Base-by-base conservation (phyloP, 2,329 filamentous ascomycete genomes). In the Fusarium coicis region DNA sequence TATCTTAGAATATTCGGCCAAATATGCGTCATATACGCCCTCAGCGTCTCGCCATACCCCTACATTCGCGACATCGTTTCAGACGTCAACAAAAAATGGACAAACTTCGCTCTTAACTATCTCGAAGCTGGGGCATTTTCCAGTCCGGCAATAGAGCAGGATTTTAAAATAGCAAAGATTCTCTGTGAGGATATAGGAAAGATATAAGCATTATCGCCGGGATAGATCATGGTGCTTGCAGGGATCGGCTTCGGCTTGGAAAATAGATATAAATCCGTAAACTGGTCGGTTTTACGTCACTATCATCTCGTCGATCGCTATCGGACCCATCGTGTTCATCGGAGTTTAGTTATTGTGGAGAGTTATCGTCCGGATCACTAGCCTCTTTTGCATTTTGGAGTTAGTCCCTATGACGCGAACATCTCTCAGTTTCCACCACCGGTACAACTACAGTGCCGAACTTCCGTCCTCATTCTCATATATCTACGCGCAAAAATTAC, bases 1-100 rank as follows among this genome's bases (percentile, higher is more conserved):
- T 2, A 7, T 0, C 3, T 0, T 18, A 73, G 71, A 9, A 43
- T 73, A 9, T 74, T 73, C 5, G 71, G 71, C 1, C 71, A 73
- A n/a, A 59, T 73, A 42, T 73, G 71, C 11, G 57, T 68, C 7
- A 53, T 73, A 4, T 73, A 57, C 11, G 71, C 71, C 0, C 30
- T 74, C 15, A 73, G 71, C 4, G 67, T 73, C 2, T 73, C 71
- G 10, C 71, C 63, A 5, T 74, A 73, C 4, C 58, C 65, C 0
- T 58, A 73, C 11, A 61, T 73, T 6, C 66, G 71, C 0, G 71
- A 74, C 10, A 58, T 72, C 1, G 67, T 44, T 0, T 72, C 54
- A 2, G 71, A 73, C 1, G 55, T 73, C 0, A 63, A 56, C 4
- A 54, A 64, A 19, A 72, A 64, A 5, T 73, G 71, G 71, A 63